These are phyloP conservation scores for Arthroderma sp. DNA, from an alignment of 2,329 filamentous ascomycete species.

Conservation along the genomic window DNA sequence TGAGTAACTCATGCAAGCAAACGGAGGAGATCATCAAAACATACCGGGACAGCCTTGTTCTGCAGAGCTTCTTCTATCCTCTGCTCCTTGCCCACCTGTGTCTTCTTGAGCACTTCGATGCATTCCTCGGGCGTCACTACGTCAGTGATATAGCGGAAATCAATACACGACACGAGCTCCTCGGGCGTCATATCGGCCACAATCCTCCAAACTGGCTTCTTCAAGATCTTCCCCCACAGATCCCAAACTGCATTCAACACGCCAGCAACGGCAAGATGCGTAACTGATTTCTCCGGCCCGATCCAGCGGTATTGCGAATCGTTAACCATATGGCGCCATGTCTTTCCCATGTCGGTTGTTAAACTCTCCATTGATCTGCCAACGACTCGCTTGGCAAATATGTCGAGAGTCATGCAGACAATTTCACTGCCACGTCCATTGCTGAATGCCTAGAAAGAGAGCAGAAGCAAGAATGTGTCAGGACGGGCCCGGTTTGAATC, in stretches of 20 bases:
- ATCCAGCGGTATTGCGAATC: constrained; percentile 90
- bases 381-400: constrained; percentile 62
- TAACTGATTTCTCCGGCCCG: constrained; percentile 85
- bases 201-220: constrained; percentile 82
- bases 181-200: constrained; percentile 82
- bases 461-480: too few species aligned
- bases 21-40: neutral
- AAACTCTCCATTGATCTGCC: constrained; percentile 65
- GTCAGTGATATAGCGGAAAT: constrained; percentile 90
- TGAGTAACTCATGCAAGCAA: too few species aligned
- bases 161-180: constrained; percentile 76
- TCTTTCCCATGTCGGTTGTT: constrained; percentile 69
- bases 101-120: constrained; percentile 52
- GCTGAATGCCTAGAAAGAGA: constrained; percentile 27
- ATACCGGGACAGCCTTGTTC: constrained; percentile 63
- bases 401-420: constrained; percentile 69
- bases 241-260: constrained; percentile 91
- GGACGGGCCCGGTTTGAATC: too few species aligned
- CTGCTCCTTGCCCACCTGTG: constrained; percentile 54
- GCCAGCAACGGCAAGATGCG: constrained; percentile 77
- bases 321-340: constrained; percentile 82
- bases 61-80: constrained; percentile 61
- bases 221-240: constrained; percentile 77
- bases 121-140: constrained; percentile 78
- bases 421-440: constrained; percentile 72